These are phyloP conservation scores for Desmodesmus armatus DNA, from an alignment of 139 green algal species.

Conservation along the genomic window DNA sequence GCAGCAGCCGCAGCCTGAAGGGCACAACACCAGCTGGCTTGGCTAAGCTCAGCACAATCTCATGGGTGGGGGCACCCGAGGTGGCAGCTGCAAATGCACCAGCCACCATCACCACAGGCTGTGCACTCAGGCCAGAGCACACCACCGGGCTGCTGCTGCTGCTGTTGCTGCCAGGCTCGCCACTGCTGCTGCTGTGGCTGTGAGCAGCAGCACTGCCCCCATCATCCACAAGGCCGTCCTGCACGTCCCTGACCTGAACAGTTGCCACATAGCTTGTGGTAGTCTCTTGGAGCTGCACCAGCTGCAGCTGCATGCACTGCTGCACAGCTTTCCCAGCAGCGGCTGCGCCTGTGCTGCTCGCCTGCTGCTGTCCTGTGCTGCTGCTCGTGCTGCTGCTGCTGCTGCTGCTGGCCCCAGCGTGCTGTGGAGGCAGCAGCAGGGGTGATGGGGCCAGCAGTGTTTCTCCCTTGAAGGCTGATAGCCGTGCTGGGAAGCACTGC, in stretches of 20 bases:
- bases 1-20: conserved; percentile 13
- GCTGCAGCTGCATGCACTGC: background rate
- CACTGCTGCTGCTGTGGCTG: no score
- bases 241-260: background rate
- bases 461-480: background rate
- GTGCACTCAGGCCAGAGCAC: background rate
- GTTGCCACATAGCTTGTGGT: background rate
- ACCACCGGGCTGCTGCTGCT: background rate
- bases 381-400: background rate
- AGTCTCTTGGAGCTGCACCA: background rate
- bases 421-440: background rate
- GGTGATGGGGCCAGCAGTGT: background rate
- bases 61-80: background rate
- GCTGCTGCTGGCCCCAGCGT: conserved; percentile 2
- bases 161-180: background rate
- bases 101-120: background rate
- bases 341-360: background rate
- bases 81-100: background rate
- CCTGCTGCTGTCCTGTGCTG: background rate
- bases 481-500: background rate
- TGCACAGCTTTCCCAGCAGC: background rate
- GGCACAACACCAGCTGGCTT: background rate
- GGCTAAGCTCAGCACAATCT: background rate
- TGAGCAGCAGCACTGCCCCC: no score
- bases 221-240: no score